These are phyloP conservation scores for Leishmania lainsoni DNA, from an alignment of 208 protist genomes.

Conservation along the genomic window DNA sequence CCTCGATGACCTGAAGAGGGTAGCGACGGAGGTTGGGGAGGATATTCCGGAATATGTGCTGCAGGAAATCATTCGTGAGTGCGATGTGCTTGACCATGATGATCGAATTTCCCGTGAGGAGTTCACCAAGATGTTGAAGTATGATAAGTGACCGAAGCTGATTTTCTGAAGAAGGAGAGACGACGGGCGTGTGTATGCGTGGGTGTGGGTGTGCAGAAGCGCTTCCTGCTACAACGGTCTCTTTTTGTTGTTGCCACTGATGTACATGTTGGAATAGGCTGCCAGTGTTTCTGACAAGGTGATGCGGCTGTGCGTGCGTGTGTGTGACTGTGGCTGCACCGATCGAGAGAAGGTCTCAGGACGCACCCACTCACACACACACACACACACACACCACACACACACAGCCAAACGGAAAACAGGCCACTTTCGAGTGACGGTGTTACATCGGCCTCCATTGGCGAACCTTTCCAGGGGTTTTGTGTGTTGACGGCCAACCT, in stretches of 20 bases:
- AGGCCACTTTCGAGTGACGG: background rate
- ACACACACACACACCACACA: background rate
- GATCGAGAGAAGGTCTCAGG: too few relatives aligned
- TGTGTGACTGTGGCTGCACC: background rate
- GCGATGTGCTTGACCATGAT: conserved; percentile 94
- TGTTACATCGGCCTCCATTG: background rate
- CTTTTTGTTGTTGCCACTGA: conserved; percentile 2
- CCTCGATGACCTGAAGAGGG: conserved; percentile 96
- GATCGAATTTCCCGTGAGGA: conserved; percentile 93
- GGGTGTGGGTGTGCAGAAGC: too few relatives aligned
- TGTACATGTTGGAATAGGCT: background rate
- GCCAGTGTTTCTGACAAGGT: too few relatives aligned
- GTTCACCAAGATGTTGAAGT: conserved; percentile 94
- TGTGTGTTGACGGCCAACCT: background rate
- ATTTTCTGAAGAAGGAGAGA: conserved; percentile 5
- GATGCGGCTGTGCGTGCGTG: background rate
- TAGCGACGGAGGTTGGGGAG: conserved; percentile 95
- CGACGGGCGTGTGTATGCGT: background rate
- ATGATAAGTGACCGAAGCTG: conserved; percentile 28
- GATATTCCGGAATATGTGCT: conserved; percentile 96
- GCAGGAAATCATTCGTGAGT: conserved; percentile 95
- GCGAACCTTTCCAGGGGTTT: background rate
- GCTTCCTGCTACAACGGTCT: background rate
- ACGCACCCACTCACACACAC: background rate
- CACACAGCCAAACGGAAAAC: background rate